Evolutionary conservation across 805 yeast species (phyloP).

Genomic region (Hanseniaspora clermontiae): DNA sequence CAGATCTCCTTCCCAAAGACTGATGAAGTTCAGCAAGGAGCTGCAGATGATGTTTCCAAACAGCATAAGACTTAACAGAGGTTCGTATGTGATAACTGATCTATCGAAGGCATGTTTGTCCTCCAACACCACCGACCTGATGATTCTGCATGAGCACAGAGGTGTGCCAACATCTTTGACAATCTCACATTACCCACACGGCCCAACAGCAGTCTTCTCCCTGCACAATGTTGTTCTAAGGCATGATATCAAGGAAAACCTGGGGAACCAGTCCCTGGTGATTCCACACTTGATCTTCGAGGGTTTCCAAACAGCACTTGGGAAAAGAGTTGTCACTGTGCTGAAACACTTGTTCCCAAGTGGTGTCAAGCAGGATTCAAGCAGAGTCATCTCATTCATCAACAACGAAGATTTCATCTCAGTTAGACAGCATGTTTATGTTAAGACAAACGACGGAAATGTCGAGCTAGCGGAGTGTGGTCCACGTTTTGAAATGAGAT

Average conservation of each 20-base stretch:
- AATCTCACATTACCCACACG: constrained; percentile 91
- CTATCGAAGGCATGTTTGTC: constrained; percentile 72
- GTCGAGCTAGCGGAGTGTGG: constrained; percentile 95
- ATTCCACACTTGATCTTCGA: constrained; percentile 92
- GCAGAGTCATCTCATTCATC: constrained; percentile 85
- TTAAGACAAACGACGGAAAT: constrained; percentile 61
- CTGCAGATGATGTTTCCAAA: constrained; percentile 81
- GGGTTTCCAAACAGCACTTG: constrained; percentile 68
- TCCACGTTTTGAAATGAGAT: constrained; percentile 94
- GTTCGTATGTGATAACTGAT: constrained; percentile 76
- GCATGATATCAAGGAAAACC: constrained; percentile 70
- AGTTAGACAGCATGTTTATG: constrained; percentile 91
- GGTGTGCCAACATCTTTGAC: constrained; percentile 96
- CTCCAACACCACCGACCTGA: constrained; percentile 70
- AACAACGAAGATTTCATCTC: constrained; percentile 84
- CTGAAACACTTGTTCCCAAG: constrained; percentile 89
- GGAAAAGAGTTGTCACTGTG: constrained; percentile 66
- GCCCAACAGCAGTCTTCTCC: constrained; percentile 91
- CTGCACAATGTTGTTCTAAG: constrained; percentile 87
- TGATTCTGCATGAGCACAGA: constrained; percentile 87
- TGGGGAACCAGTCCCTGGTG: constrained; percentile 77
- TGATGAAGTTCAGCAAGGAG: constrained; percentile 88
- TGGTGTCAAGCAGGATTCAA: constrained; percentile 81
- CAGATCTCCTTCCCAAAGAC: constrained; percentile 73
- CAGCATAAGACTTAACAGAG: constrained; percentile 79